A percentile compares a stretch with the other conserved stretches of the same genome.
phyloP scores from a whole-genome alignment of 257 asterid species.

The Fraxinus excelsior region DNA sequence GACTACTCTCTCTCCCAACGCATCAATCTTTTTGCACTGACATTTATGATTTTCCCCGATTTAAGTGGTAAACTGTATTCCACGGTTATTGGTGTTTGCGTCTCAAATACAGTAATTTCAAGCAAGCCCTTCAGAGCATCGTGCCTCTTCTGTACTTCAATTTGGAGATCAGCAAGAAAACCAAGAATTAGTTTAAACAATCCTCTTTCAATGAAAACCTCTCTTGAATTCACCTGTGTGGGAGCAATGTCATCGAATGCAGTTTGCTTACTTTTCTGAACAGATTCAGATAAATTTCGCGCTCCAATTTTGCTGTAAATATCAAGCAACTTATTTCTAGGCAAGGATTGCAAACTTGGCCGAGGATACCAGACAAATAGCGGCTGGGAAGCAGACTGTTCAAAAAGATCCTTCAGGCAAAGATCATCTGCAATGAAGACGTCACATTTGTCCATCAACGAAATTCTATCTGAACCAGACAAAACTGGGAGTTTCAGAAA shows the following conservation, averaged over 20 bases:
- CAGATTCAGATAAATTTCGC: constrained; percentile 30
- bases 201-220: constrained; percentile 23
- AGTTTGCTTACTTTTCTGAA: constrained; percentile 16
- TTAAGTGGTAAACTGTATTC: constrained; percentile 33
- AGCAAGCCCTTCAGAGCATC: constrained; percentile 27
- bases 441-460: constrained; percentile 30
- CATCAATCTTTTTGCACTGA: constrained; percentile 23
- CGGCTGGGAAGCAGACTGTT: constrained; percentile 22
- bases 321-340: constrained; percentile 30
- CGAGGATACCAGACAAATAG: constrained; percentile 44
- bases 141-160: constrained; percentile 31
- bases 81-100: constrained; percentile 21
- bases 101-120: constrained; percentile 16
- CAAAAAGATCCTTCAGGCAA: constrained; percentile 33
- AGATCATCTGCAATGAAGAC: constrained; percentile 44
- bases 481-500: constrained; percentile 31
- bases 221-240: constrained; percentile 17
- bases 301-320: constrained; percentile 34
- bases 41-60: constrained; percentile 25
- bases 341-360: constrained; percentile 32
- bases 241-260: constrained; percentile 15
- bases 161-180: constrained; percentile 34
- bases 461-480: constrained; percentile 25
- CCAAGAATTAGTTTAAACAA: constrained; percentile 34
- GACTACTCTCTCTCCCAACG: constrained; percentile 40